Evolutionary conservation across 2,329 filamentous ascomycete genomes (phyloP).

Genomic region (Teratosphaeriaceae sp.): DNA sequence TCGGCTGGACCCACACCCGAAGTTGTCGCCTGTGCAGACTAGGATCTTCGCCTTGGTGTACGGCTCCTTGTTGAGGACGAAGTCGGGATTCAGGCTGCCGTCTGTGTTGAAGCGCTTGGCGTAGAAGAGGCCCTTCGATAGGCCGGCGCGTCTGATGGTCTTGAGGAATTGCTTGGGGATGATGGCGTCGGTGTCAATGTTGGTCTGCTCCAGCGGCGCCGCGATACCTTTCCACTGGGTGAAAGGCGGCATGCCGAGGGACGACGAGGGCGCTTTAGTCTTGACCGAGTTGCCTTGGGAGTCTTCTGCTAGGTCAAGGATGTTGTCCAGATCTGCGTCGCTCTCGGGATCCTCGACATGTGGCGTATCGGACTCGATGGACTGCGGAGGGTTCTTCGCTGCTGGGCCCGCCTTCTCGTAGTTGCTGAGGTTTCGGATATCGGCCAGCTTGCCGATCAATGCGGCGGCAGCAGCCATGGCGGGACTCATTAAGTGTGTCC

Average conservation of each 20-base stretch:
- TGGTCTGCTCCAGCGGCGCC: conserved; percentile 78
- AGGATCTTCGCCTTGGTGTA: conserved; percentile 83
- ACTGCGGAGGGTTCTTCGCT: conserved; percentile 47
- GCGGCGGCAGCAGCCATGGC: conserved; percentile 92
- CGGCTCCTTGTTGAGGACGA: conserved; percentile 84
- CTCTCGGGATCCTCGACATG: conserved; percentile 51
- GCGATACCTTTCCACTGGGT: conserved; percentile 76
- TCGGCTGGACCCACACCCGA: conserved; percentile 86
- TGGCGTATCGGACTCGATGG: conserved; percentile 49
- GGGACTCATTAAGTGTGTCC: conserved; percentile 94
- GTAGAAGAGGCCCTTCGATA: conserved; percentile 82
- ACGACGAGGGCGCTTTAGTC: conserved; percentile 39
- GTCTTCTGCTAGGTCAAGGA: conserved; percentile 60
- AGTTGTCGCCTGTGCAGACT: conserved; percentile 86
- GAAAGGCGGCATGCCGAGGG: conserved; percentile 74
- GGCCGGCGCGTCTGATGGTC: conserved; percentile 95
- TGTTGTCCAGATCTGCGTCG: conserved; percentile 58
- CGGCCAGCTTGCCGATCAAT: conserved; percentile 82
- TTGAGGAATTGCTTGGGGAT: conserved; percentile 99
- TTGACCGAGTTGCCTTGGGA: conserved; percentile 58
- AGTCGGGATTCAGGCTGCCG: conserved; percentile 68
- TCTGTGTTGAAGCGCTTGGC: conserved; percentile 66
- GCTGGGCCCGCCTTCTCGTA: conserved; percentile 39
- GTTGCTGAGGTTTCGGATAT: conserved; percentile 72
- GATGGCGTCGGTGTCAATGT: conserved; percentile 98